Evolutionary conservation across 148 eudicot genomes (phyloP).

Genomic region (Diospyros kaki): DNA sequence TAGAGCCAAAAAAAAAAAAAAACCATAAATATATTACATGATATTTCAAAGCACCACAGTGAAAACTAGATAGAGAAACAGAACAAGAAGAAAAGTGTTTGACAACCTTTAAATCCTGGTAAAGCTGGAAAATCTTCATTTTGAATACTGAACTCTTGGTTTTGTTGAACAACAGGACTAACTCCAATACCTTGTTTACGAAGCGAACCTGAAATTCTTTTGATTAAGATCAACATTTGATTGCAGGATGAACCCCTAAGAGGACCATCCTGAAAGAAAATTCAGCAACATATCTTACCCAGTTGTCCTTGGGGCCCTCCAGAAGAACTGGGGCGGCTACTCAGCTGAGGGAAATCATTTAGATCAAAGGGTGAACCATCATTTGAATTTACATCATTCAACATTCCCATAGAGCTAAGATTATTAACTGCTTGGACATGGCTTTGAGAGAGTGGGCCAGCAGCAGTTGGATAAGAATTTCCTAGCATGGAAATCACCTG

Average conservation of each 20-base stretch:
- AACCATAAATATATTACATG: too few relatives aligned
- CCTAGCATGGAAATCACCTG: slow-evolving; percentile 90
- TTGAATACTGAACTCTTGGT: slow-evolving; percentile 97
- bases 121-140: slow-evolving; percentile 98
- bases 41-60: neutral
- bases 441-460: slow-evolving; percentile 76
- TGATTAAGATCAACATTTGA: slow-evolving; percentile 16
- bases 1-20: neutral
- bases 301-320: slow-evolving; percentile 98
- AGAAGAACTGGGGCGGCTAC: slow-evolving; percentile 88
- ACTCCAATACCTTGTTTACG: slow-evolving; percentile 92
- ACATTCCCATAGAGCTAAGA: slow-evolving; percentile 78
- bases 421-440: slow-evolving; percentile 77
- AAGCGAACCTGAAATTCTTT: slow-evolving; percentile 59
- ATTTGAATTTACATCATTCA: slow-evolving; percentile 77
- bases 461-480: slow-evolving; percentile 71
- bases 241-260: slow-evolving; percentile 12
- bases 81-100: neutral
- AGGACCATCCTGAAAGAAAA: neutral
- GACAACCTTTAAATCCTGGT: slow-evolving; percentile 89
- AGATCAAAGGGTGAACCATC: slow-evolving; percentile 86
- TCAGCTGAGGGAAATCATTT: slow-evolving; percentile 93
- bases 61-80: neutral
- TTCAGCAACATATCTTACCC: slow-evolving; percentile 35
- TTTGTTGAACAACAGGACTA: slow-evolving; percentile 91